A percentile compares a stretch with the other conserved stretches of the same genome.
Conservation (phyloP, 768 basidiomycete genomes). For the Collybia nuda region DNA sequence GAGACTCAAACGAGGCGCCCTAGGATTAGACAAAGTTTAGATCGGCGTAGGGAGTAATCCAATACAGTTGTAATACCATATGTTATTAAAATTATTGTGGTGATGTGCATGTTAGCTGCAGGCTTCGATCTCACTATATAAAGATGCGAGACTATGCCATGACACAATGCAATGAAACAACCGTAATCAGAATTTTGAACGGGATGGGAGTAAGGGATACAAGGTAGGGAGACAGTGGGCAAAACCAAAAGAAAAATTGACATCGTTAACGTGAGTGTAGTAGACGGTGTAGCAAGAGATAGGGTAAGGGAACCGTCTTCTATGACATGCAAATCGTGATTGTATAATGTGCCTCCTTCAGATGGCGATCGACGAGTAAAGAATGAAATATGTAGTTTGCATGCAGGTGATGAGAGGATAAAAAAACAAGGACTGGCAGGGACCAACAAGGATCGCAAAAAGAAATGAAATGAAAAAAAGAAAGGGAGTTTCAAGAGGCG, state of each 20-base stretch:
- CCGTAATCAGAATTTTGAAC: constrained; percentile 16
- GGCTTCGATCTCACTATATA: background rate
- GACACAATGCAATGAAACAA: background rate
- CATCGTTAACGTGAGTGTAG: constrained; percentile 7
- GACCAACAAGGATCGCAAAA: constrained; percentile 13
- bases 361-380: constrained; percentile 48
- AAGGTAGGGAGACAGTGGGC: constrained; percentile 5
- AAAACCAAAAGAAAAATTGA: constrained; percentile 2
- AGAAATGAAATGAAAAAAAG: constrained; percentile 21
- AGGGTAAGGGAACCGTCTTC: constrained; percentile 34
- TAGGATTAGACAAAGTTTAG: constrained; percentile 15
- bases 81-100: background rate
- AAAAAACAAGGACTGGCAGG: constrained; percentile 22
- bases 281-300: constrained; percentile 9
- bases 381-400: constrained; percentile 44
- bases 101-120: background rate
- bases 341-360: constrained; percentile 69
- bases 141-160: background rate
- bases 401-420: constrained; percentile 42
- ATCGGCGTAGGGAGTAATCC: background rate
- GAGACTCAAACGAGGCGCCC: constrained; percentile 13
- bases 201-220: constrained; percentile 14
- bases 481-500: constrained; percentile 17
- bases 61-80: background rate
- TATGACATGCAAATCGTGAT: constrained; percentile 60